Evolutionary conservation across 2,329 filamentous ascomycete species (phyloP), one percentile per base, ranked within the genome.

Genomic region (Diaporthe eres): DNA sequence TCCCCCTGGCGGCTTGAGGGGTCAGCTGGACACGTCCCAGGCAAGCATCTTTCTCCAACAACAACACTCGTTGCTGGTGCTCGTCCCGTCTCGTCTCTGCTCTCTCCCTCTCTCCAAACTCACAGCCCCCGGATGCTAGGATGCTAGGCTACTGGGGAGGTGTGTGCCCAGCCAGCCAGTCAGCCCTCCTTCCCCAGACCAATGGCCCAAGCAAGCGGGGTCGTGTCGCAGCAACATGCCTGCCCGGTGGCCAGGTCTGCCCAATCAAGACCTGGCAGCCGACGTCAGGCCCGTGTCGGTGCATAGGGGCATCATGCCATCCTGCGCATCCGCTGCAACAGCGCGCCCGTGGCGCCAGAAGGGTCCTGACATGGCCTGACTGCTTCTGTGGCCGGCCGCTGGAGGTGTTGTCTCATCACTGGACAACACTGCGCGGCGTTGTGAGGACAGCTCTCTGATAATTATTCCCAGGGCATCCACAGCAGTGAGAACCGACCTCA

Each of bases 221-320:
- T 73, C 10, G 39, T 25, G 58, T 65, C 47, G 71, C 71, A 73
- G 71, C 47, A 73, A 28, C 58, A 65, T 73, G 71, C 71, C 61
- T 73, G 44, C 39, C 10, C n/a, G 28, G 15, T 37, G 47, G 31
- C 49, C 58, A 34, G 22, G 42, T 22, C 44, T 55, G 65, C 49
- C 71, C 71, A 73, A 73, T 73, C 71, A 73, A 42, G 61, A 15
- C 37, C 31, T 22, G 28, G n/a, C 71, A 4, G 71, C 19, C 47
- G 60, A 65, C 58, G 71, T 73, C 60, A 57, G 58, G 51, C 37
- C 25, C 71, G 49, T 73, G 47, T 73, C n/a, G 25, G 13, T 55
- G 58, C 47, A 63, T 47, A 22, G 71, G 47, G 34, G 47, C 34
- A 73, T 73, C 71, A 73, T 73, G 47, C 71, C 57, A 73, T 58